phyloP scores from a whole-genome alignment of 345 rosid genomes.

The Microcos paniculata region DNA sequence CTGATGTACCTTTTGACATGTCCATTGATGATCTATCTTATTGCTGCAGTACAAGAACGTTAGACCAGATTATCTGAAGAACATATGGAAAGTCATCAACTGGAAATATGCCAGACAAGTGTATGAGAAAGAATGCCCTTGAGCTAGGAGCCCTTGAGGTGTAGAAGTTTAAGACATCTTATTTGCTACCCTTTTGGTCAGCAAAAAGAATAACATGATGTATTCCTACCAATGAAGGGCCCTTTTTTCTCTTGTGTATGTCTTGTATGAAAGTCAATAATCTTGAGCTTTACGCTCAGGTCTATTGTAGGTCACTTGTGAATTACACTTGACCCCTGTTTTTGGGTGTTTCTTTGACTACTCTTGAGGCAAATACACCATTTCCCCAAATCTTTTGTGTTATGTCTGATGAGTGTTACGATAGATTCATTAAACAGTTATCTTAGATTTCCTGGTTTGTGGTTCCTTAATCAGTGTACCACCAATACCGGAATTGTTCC shows the following conservation, averaged over 20 bases:
- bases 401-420: too few relatives aligned
- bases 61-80: slow-evolving; percentile 85
- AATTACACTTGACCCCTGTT: not conserved
- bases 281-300: not conserved
- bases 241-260: not conserved
- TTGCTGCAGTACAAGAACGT: slow-evolving; percentile 81
- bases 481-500: too few relatives aligned
- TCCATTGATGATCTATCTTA: not conserved
- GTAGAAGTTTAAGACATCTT: not conserved
- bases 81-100: slow-evolving; percentile 89
- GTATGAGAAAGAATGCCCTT: slow-evolving; percentile 56
- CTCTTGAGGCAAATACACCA: not conserved
- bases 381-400: not conserved
- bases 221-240: too few relatives aligned
- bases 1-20: not conserved
- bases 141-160: slow-evolving; percentile 17
- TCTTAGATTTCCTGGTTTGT: too few relatives aligned
- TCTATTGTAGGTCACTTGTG: not conserved
- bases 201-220: slow-evolving; percentile 3
- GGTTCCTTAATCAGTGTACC: too few relatives aligned
- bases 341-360: not conserved
- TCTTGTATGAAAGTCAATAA: not conserved
- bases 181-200: not conserved
- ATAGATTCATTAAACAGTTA: too few relatives aligned
- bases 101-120: slow-evolving; percentile 81